Base-by-base conservation (phyloP, 2,329 filamentous ascomycete genomes). In the Xylaria hypoxylon region DNA sequence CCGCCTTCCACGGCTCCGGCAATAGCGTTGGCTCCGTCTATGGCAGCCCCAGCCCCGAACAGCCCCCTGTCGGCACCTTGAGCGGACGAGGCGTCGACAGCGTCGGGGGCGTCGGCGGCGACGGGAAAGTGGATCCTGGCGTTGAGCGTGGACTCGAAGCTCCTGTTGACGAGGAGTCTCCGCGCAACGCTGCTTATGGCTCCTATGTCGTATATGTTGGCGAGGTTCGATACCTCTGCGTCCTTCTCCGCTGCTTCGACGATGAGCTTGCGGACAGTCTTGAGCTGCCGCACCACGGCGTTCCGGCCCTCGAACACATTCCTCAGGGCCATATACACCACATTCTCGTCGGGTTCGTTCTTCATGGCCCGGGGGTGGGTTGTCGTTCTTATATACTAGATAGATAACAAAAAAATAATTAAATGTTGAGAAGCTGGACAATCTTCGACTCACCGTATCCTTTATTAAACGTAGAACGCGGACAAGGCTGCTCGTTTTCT, bases 231-330 rank as follows among this genome's bases (percentile, higher is more conserved):
- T 8, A 47, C 19, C 10, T 1, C 19, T 19, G 19, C 22, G 19
- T 22, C 44, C 19, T 22, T 1, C 44, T 2, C 19, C 44, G 19
- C 19, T 7, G 44, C 44, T 5, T 47, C 44, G 44, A 2, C 11
- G 44, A 47, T 47, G 10, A 47, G 22, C 44, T 47, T 47, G n/a
- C 44, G 19, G 10, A 47, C 19, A 6, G 11, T 1, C 44, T 26
- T 47, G 8, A 26, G 44, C 19, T 13, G n/a, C 10, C 19, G 19
- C 19, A 47, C 44, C 44, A 2, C 24, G 44, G 19, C 44, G 7
- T 24, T 24, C 44, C 3, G 44, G 22, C 44, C 44, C 44, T 47
- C 10, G 44, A 47, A 47, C 44, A 47, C 44, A 47, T 47, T 47
- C 22, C 22, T 47, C 44, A 47, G 44, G 19, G 44, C 44, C 19